These are phyloP conservation scores for Microdochium trichocladiopsis DNA, from an alignment of 2,329 filamentous ascomycete species.

Conservation along the genomic window DNA sequence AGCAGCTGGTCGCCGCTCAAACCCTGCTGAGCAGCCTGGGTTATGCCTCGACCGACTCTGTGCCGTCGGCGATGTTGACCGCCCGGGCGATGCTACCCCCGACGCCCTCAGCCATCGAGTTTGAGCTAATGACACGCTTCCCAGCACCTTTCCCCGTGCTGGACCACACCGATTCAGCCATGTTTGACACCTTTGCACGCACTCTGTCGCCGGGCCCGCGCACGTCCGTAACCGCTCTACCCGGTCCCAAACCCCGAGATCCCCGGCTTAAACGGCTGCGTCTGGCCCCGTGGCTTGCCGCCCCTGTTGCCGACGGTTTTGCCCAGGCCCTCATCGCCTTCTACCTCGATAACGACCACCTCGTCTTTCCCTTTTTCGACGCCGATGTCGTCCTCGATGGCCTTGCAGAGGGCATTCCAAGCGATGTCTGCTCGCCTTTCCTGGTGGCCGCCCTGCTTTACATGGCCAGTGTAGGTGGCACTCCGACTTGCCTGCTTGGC, in stretches of 20 bases:
- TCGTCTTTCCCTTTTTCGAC: slow-evolving; percentile 9
- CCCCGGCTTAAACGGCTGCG: neutral
- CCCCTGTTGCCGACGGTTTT: neutral
- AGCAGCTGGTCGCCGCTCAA: too few species aligned
- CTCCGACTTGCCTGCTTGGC: neutral
- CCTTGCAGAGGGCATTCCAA: slow-evolving; percentile 3
- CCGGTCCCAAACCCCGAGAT: neutral
- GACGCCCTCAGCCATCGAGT: neutral
- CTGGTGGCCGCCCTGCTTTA: slow-evolving; percentile 8
- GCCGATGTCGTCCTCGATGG: slow-evolving; percentile 11
- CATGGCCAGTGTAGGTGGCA: slow-evolving; percentile 7
- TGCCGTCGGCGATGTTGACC: neutral
- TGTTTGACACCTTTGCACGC: neutral
- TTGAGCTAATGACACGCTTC: neutral
- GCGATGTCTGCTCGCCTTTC: slow-evolving; percentile 9
- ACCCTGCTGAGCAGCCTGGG: too few species aligned
- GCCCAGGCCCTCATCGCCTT: neutral
- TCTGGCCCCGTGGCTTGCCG: neutral
- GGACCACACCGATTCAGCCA: neutral
- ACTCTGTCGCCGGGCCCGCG: neutral
- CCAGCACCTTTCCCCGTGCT: neutral
- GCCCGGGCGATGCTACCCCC: neutral
- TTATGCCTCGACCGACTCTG: neutral
- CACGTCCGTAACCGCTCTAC: neutral
- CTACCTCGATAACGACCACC: slow-evolving; percentile 4